phyloP scores from a whole-genome alignment of 805 yeast species.

The Saturnispora galanensis region DNA sequence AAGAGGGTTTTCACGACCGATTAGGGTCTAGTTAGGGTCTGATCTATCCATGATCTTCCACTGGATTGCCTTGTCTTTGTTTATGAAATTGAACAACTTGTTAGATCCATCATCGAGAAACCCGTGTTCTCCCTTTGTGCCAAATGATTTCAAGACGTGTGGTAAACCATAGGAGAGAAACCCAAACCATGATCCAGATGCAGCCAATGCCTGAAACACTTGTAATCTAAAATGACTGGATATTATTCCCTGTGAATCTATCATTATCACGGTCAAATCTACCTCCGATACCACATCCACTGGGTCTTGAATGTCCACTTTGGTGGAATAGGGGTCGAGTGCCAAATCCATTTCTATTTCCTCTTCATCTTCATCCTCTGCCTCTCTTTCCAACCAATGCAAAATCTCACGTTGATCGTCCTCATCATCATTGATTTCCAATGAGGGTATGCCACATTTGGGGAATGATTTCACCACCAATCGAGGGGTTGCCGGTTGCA shows the following conservation, averaged over 20 bases:
- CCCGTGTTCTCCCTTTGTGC: constrained; percentile 20
- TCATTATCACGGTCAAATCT: background rate
- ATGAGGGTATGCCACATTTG: constrained; percentile 13
- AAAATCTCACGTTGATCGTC: constrained; percentile 17
- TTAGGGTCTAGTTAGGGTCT: constrained; percentile 16
- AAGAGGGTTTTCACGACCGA: background rate
- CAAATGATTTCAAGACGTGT: constrained; percentile 22
- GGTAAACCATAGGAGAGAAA: constrained; percentile 22
- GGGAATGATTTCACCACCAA: constrained; percentile 8
- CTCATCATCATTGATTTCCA: constrained; percentile 15
- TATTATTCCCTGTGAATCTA: background rate
- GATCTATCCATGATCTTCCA: constrained; percentile 26
- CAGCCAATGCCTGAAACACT: background rate
- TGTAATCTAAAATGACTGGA: background rate
- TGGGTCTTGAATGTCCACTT: constrained; percentile 22
- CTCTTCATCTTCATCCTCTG: background rate
- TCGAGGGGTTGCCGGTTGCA: background rate
- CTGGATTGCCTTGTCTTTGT: constrained; percentile 14
- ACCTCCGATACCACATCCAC: background rate
- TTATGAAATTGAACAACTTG: constrained; percentile 15
- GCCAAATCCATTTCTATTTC: background rate
- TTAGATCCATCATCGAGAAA: constrained; percentile 24
- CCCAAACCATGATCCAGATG: constrained; percentile 18
- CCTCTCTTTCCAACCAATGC: constrained; percentile 21
- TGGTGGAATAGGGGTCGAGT: constrained; percentile 16